Evolutionary conservation across 768 basidiomycete genomes (phyloP).

Genomic region (Austroboletus eburneus): DNA sequence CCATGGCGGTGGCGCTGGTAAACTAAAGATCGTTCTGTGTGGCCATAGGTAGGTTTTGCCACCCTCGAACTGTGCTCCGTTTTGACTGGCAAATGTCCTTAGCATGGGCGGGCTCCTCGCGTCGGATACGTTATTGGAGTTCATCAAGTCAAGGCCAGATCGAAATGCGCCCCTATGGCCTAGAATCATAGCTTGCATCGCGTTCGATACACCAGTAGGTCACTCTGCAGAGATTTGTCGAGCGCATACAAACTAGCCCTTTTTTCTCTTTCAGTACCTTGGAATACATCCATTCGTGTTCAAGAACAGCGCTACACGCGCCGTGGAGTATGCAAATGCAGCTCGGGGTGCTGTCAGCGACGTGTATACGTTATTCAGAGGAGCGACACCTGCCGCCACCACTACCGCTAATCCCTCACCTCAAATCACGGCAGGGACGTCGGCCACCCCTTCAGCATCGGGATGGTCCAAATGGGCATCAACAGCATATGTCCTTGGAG

Average conservation of each 20-base stretch:
- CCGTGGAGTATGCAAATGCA: slow-evolving; percentile 60
- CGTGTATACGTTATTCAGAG: slow-evolving; percentile 51
- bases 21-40: slow-evolving; percentile 77
- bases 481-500: slow-evolving; percentile 66
- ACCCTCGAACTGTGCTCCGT: background rate
- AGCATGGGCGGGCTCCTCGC: slow-evolving; percentile 94
- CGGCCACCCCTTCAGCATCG: slow-evolving; percentile 20
- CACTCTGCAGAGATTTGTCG: background rate
- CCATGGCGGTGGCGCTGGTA: slow-evolving; percentile 68
- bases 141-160: slow-evolving; percentile 64
- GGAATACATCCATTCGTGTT: slow-evolving; percentile 84
- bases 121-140: slow-evolving; percentile 77
- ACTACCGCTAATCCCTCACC: slow-evolving; percentile 26
- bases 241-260: background rate
- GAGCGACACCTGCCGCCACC: slow-evolving; percentile 37
- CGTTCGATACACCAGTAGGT: slow-evolving; percentile 88
- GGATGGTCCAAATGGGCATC: slow-evolving; percentile 66
- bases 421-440: slow-evolving; percentile 30
- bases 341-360: slow-evolving; percentile 64
- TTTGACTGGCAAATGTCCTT: slow-evolving; percentile 3
- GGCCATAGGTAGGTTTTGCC: slow-evolving; percentile 67
- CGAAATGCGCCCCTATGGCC: slow-evolving; percentile 76
- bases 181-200: slow-evolving; percentile 74
- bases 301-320: slow-evolving; percentile 78
- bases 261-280: slow-evolving; percentile 55